These are phyloP conservation scores for Triadica sebifera DNA, from an alignment of 345 rosid genomes.

Conservation along the genomic window DNA sequence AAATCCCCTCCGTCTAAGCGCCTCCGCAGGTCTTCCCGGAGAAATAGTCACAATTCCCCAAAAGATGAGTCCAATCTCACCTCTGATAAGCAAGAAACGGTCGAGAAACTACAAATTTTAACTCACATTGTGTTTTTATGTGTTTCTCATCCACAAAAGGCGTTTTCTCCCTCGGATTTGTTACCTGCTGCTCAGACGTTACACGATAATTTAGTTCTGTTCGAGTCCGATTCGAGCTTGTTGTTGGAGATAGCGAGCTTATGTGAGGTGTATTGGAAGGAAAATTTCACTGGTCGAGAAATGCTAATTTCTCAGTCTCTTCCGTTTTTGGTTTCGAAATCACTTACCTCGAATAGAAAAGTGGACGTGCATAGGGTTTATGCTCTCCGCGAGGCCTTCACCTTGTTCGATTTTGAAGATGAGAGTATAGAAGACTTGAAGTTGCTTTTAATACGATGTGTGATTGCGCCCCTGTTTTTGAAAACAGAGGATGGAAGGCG, in stretches of 20 bases:
- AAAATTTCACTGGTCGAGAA: conserved; percentile 48
- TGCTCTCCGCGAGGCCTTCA: conserved; percentile 67
- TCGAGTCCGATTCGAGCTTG: conserved; percentile 66
- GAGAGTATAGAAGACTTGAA: conserved; percentile 85
- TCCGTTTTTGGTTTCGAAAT: conserved; percentile 72
- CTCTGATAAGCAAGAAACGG: background rate
- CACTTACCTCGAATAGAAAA: conserved; percentile 78
- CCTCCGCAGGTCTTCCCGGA: conserved; percentile 38
- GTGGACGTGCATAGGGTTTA: conserved; percentile 77
- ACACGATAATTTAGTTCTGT: conserved; percentile 61
- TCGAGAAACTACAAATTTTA: conserved; percentile 47
- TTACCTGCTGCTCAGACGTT: conserved; percentile 55
- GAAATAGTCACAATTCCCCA: background rate
- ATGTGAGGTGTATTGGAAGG: conserved; percentile 91
- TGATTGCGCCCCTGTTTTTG: conserved; percentile 70
- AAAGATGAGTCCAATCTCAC: background rate
- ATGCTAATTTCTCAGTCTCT: conserved; percentile 70
- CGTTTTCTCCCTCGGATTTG: conserved; percentile 45
- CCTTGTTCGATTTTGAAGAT: conserved; percentile 77
- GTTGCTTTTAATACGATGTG: conserved; percentile 66
- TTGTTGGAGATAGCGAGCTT: conserved; percentile 57
- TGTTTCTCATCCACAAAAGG: conserved; percentile 47
- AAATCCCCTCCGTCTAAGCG: conserved; percentile 56
- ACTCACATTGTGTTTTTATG: conserved; percentile 46
- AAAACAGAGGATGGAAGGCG: conserved; percentile 83